Percentiles rank a stretch among this genome's conserved stretches.
Conservation (phyloP, 495 filamentous ascomycete species). For the Neurospora sp. region DNA sequence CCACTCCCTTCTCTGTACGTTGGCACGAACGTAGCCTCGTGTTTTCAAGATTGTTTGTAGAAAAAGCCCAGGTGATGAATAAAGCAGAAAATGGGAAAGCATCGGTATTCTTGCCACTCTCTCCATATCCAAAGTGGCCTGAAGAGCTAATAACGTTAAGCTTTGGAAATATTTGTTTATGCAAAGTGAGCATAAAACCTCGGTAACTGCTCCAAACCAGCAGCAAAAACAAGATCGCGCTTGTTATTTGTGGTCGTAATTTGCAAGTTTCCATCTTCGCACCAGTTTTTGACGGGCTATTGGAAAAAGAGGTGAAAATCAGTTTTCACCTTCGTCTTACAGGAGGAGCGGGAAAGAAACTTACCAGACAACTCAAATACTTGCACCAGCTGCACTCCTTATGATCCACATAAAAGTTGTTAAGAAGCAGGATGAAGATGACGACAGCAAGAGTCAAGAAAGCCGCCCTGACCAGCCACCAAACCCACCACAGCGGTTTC, state of each 20-base stretch:
- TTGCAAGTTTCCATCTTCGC: slow-evolving; percentile 52
- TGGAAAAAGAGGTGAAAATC: slow-evolving; percentile 18
- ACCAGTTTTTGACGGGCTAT: slow-evolving; percentile 71
- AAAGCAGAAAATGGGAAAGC: neutral
- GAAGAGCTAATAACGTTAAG: neutral
- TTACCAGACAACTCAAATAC: slow-evolving; percentile 83
- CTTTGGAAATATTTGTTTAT: neutral
- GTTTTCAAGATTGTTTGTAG: neutral
- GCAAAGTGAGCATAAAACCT: neutral
- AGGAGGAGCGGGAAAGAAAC: slow-evolving; percentile 23
- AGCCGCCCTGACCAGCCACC: slow-evolving; percentile 82
- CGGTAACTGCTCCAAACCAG: slow-evolving; percentile 8
- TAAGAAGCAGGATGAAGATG: slow-evolving; percentile 72
- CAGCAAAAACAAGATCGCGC: slow-evolving; percentile 17
- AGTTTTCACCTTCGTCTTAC: neutral
- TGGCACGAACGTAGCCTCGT: neutral
- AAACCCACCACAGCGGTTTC: slow-evolving; percentile 91
- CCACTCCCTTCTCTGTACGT: neutral
- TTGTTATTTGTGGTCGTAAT: slow-evolving; percentile 15
- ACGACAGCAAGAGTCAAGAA: slow-evolving; percentile 70
- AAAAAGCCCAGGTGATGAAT: neutral
- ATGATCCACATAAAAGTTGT: slow-evolving; percentile 78
- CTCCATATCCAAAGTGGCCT: neutral
- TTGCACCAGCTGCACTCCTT: slow-evolving; percentile 84
- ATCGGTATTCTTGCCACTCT: neutral